Evolutionary conservation across 345 rosid species (phyloP), one percentile per base, ranked within the genome.

Genomic region (Citrus trifoliata): DNA sequence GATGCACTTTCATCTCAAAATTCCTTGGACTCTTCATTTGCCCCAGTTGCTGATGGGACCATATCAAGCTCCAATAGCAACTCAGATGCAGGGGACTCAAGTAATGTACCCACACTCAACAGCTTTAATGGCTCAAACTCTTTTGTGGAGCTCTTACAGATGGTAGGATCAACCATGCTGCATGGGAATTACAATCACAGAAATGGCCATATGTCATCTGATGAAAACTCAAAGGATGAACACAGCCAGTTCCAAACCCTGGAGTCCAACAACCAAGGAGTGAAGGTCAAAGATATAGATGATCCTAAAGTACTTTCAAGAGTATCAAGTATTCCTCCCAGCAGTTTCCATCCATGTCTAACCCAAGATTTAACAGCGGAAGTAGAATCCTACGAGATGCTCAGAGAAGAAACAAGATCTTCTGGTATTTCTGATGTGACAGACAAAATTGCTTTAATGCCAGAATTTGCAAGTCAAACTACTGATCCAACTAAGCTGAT

Each of bases 141-240:
- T 30, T 92, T 81, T 65, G 16, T 86, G 87, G 88, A 90, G 90
- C 96, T 93, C 68, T 59, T 89, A 59, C 80, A 82, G n/a, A 83
- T 79, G 81, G 87, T 83, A 68, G 92, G 84, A 73, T 83, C 87
- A 46, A 67, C 80, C 74, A 76, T 58, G 73, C 78, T 56, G 38
- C 82, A 79, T 63, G 86, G 80, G 70, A 82, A 76, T 70, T 68
- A 65, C 48, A 69, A 63, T 76, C 84, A 68, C 48, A 87, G 67
- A 79, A 73, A 51, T 38, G 83, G 71, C 51, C 79, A 68, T 63
- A 25, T 64, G 64, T 74, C 80, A 73, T 63, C 82, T 51, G 68
- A 69, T 71, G 76, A 82, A 64, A 84, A 80, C 78, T 85, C 76
- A 33, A 78, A 70, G 19, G 62, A 81, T 73, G 83, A 71, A 61